These are phyloP conservation scores for Suhomyces sp. DNA, from an alignment of 805 yeast genomes.

Conservation along the genomic window DNA sequence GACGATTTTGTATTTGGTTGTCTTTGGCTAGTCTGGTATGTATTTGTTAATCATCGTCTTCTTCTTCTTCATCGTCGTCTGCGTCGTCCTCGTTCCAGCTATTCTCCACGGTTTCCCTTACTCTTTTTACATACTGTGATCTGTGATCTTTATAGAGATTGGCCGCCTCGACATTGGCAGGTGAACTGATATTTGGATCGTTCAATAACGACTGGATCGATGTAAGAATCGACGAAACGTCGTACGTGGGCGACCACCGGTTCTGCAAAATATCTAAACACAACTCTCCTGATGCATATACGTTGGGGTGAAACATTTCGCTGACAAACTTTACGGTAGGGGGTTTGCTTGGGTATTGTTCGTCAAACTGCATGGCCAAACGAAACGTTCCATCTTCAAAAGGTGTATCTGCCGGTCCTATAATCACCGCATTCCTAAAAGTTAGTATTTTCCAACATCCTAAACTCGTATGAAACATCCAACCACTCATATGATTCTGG, in stretches of 20 bases:
- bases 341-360: slow-evolving; percentile 96
- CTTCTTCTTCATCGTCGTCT: slow-evolving; percentile 52
- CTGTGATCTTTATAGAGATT: slow-evolving; percentile 92
- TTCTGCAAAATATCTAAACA: slow-evolving; percentile 95
- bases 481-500: background rate
- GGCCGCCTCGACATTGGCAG: slow-evolving; percentile 98
- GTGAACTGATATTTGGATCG: slow-evolving; percentile 95
- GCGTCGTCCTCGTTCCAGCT: slow-evolving; percentile 85
- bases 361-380: slow-evolving; percentile 82
- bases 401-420: slow-evolving; percentile 97
- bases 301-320: slow-evolving; percentile 98
- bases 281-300: slow-evolving; percentile 90
- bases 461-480: no score
- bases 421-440: slow-evolving; percentile 82
- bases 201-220: slow-evolving; percentile 88
- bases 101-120: slow-evolving; percentile 89
- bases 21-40: no score
- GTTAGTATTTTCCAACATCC: no score
- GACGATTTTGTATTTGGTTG: no score
- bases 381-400: slow-evolving; percentile 97
- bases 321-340: slow-evolving; percentile 88
- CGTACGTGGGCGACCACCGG: slow-evolving; percentile 98
- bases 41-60: slow-evolving; percentile 25
- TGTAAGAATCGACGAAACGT: slow-evolving; percentile 91
- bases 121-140: slow-evolving; percentile 86